Base-by-base conservation (phyloP, 176 grass and related monocot species). In the maize (Zea mays) region DNA sequence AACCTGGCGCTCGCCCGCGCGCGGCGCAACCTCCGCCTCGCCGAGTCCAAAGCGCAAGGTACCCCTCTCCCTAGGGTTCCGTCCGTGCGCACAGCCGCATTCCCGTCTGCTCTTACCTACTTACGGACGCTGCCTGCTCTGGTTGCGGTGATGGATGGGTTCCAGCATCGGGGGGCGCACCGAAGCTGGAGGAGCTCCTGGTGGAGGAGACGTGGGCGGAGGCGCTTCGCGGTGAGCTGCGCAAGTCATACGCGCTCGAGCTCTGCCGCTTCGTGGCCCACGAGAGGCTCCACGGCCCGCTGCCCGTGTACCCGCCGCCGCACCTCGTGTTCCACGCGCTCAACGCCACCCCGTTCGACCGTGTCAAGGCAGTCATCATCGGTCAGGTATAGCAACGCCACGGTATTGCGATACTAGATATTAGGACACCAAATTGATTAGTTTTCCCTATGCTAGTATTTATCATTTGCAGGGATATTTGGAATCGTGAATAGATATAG, bases 321-420 rank as follows among this genome's bases (percentile, higher is more conserved):
- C 84, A 92, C 50, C 89, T 92, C 8, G 83, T 92, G 11, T 98
- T 98, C 80, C 90, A 98, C 83, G 96, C 92, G 39, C 89, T 98
- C 34, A 88, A 98, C 48, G 69, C 87, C 15, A 94, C 92, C 7
- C 96, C 96, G 9, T 94, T 94, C 74, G 66, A 98, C 71, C 58
- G 79, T 40, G 85, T 98, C 65, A 98, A 94, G 79, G 95, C 90
- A 2, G 91, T 98, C 67, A 94, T 98, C 77, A 94, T 98, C 61
- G 95, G 95, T 38, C 95, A 98, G 90, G 96, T 98, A 88, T 37
- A 21, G 1, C 27, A 27, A 27, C 27, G 27, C 27, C 27, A 27
- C 27, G 27, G 27, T 27, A 27, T 27, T 27, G n/a, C 27, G 27
- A 27, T 27, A 27, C 44, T 10, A 48, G 3, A 4, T 51, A 21